phyloP scores from a whole-genome alignment of 371 early-diverging fungal genomes.

The Zychaea mexicana region DNA sequence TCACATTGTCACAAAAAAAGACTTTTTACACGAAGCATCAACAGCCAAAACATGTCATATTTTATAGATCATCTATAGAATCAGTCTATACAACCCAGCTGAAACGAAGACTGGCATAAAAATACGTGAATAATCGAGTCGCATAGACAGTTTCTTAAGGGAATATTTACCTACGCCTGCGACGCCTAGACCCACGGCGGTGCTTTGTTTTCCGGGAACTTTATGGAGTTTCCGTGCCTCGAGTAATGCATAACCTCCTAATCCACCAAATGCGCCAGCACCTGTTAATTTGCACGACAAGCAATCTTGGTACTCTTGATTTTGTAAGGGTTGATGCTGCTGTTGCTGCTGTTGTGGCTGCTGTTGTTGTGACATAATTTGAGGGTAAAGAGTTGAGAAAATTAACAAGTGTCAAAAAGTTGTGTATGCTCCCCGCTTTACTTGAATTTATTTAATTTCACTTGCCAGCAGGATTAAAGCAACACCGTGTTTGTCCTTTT shows the following conservation, averaged over 20 bases:
- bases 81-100: constrained; percentile 44
- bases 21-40: no score
- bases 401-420: not conserved
- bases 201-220: constrained; percentile 33
- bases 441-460: no score
- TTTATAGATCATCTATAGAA: no score
- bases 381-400: not conserved
- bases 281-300: constrained; percentile 47
- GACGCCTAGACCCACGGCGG: constrained; percentile 46
- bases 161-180: constrained; percentile 37
- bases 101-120: constrained; percentile 36
- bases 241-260: constrained; percentile 44
- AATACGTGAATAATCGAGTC: not conserved
- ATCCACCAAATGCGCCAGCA: constrained; percentile 35
- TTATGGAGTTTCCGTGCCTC: constrained; percentile 37
- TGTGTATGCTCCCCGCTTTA: not conserved
- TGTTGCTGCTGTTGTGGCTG: not conserved
- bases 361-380: not conserved
- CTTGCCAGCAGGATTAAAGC: no score
- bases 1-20: no score
- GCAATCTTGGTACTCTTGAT: constrained; percentile 37
- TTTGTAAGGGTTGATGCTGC: not conserved
- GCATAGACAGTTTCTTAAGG: not conserved
- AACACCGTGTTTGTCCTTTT: no score
- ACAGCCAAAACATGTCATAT: no score